Evolutionary conservation across 768 basidiomycete species (phyloP), one percentile per base, ranked within the genome.

Genomic region (Gyrodon lividus): DNA sequence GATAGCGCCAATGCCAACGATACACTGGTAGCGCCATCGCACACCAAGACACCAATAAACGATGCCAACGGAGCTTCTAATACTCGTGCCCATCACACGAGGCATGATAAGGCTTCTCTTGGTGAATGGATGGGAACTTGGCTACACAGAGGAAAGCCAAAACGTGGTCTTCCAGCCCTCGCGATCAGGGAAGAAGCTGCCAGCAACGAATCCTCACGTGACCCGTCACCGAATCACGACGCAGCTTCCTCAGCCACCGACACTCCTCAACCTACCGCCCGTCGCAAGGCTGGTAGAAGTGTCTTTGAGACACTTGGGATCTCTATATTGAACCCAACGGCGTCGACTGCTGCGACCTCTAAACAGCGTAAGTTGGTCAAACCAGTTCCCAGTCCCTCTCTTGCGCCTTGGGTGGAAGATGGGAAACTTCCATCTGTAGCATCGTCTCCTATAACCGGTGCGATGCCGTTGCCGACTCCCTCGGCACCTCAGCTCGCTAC

Each of bases 111-210:
- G 48, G 59, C 70, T 8, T 66, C 65, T 3, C 59, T 88, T 42
- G 82, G 84, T 17, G 84, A 86, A 43, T 91, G 89, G 89, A 81
- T 90, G 77, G 87, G 88, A 0, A 82, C 79, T 0, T 87, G 81
- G 83, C 84, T 87, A 77, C 74, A 71, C 16, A 84, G 83, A 63
- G 75, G 79, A 30, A 79, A 69, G 56, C 41, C 63, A 31, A 73
- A 65, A 50, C 54, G 66, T 20, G 50, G 59, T 43, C 16, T 65
- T n/a, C 44, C 61, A 20, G 42, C 52, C 7, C 14, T 51, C 6
- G 13, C 54, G 35, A 62, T 58, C 55, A 70, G 57, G 35, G 61
- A 69, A 31, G 63, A 67, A 37, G 26, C 40, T 1, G 28, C 46
- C 16, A 55, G 50, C 55, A 65, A 61, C 33, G 59, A 51, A 17